Evolutionary conservation across 441 rosid species (phyloP), one percentile per base, ranked within the genome.

Genomic region (Viola pubescens): DNA sequence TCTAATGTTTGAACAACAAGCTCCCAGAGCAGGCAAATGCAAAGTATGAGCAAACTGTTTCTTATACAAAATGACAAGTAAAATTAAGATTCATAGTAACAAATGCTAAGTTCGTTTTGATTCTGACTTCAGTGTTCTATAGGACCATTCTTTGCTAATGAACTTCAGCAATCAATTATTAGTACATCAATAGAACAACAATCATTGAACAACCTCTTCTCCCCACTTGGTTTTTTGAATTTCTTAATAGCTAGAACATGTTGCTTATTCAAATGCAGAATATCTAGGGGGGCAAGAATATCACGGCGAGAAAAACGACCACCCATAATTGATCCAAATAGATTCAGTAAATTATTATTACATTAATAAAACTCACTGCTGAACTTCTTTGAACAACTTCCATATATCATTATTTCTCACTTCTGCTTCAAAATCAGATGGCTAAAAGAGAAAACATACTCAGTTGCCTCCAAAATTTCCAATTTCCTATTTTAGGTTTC

Each of bases 371-470:
- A 11, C 59, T 65, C 66, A 88, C 96, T 66, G 79, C 64, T 84
- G 91, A 74, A 89, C 94, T 79, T 88, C 91, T 76, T 51, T 81
- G 59, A 86, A 88, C 54, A 80, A 82, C 58, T 52, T 52, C 96
- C 94, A 82, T 54, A 84, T 75, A 7, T 78, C 82, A 40, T 76
- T 76, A 3, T 68, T 64, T 66, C 78, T 82, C 26, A 49, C 48
- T 48, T 76, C 76, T 51, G 57, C 54, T 16, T 62, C 75, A 52
- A 58, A 45, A 76, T 70, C 64, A 9, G 78, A 62, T 11, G 73
- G 44, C 60, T 56, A 69, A n/a, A 19, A 19, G 26, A 19, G 26
- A 19, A 19, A 19, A 19, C 26, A 19, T 19, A 19, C 26, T 19
- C 12, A 51, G 44, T 37, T 73, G 82, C 89, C 75, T 62, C 39